A percentile compares a stretch with the other conserved stretches of the same genome.
Evolutionary conservation across 129 eudicot species (phyloP).

Genomic region (Centrapalus pauciflorus): DNA sequence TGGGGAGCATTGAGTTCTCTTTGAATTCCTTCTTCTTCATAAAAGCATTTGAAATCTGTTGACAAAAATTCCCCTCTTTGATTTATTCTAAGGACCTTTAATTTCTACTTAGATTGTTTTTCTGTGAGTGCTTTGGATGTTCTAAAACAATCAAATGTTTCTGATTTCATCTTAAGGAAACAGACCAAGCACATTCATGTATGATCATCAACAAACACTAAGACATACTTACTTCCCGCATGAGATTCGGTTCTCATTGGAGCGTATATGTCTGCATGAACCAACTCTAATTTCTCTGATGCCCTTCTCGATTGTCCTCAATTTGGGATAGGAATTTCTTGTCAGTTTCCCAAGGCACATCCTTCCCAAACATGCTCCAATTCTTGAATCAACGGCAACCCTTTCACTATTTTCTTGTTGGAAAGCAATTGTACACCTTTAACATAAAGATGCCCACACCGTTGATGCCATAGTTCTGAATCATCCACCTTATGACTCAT

Average conservation of each 20-base stretch:
- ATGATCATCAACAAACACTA: too few relatives aligned
- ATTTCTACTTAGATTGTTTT: not conserved
- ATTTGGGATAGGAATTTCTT: not conserved
- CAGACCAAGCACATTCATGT: too few relatives aligned
- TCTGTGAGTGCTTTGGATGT: not conserved
- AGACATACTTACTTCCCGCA: not conserved
- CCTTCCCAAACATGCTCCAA: not conserved
- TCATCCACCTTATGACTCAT: not conserved
- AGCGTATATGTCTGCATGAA: too few relatives aligned
- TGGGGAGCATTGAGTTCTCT: too few relatives aligned
- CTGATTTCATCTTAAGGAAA: too few relatives aligned
- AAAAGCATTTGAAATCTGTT: too few relatives aligned
- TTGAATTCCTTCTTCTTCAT: too few relatives aligned
- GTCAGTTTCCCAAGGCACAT: not conserved
- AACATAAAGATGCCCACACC: not conserved
- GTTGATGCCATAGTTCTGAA: too few relatives aligned
- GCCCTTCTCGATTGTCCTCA: not conserved
- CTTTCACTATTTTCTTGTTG: too few relatives aligned
- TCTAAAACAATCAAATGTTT: too few relatives aligned
- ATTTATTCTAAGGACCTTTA: not conserved
- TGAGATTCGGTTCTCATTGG: not conserved
- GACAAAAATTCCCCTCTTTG: too few relatives aligned
- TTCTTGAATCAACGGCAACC: not conserved
- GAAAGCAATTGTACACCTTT: not conserved
- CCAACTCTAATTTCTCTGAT: too few relatives aligned